phyloP scores from a whole-genome alignment of 2,329 filamentous ascomycete genomes.

The Penicillium verrucosum region DNA sequence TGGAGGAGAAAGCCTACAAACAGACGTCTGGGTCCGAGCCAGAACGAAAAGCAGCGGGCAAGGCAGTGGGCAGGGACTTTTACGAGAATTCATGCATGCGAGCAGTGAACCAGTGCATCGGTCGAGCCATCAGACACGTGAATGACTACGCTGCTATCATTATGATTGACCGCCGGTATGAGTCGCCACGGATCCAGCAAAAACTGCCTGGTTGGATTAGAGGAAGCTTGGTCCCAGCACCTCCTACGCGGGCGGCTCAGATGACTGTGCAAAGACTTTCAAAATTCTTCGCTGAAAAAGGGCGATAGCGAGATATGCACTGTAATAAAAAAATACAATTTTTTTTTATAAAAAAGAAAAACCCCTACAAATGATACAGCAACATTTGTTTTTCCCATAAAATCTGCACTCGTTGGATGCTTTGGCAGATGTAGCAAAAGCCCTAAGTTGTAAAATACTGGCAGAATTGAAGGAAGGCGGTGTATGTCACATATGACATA shows the following conservation, averaged over 20 bases:
- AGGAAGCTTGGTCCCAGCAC: slow-evolving; percentile 54
- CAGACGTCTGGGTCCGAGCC: slow-evolving; percentile 28
- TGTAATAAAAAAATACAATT: background rate
- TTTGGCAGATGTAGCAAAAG: background rate
- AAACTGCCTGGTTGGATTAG: slow-evolving; percentile 92
- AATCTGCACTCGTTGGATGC: background rate
- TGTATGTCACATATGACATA: background rate
- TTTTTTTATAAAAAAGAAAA: background rate
- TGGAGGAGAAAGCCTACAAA: slow-evolving; percentile 60
- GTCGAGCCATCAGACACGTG: slow-evolving; percentile 81
- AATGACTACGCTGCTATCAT: slow-evolving; percentile 89
- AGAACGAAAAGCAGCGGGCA: slow-evolving; percentile 37
- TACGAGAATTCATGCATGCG: slow-evolving; percentile 97
- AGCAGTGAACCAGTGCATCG: slow-evolving; percentile 94
- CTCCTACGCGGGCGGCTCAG: slow-evolving; percentile 24
- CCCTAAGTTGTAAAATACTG: background rate
- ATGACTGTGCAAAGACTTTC: slow-evolving; percentile 29
- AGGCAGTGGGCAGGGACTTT: slow-evolving; percentile 65
- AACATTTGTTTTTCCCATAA: background rate
- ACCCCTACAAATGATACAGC: background rate
- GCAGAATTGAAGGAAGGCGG: slow-evolving; percentile 9
- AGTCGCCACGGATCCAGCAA: slow-evolving; percentile 64
- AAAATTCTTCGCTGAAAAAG: slow-evolving; percentile 32
- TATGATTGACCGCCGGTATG: slow-evolving; percentile 77
- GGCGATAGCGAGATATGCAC: background rate